These are phyloP conservation scores for Diplosphaera chodatii DNA, from an alignment of 139 green algal genomes.

Conservation along the genomic window DNA sequence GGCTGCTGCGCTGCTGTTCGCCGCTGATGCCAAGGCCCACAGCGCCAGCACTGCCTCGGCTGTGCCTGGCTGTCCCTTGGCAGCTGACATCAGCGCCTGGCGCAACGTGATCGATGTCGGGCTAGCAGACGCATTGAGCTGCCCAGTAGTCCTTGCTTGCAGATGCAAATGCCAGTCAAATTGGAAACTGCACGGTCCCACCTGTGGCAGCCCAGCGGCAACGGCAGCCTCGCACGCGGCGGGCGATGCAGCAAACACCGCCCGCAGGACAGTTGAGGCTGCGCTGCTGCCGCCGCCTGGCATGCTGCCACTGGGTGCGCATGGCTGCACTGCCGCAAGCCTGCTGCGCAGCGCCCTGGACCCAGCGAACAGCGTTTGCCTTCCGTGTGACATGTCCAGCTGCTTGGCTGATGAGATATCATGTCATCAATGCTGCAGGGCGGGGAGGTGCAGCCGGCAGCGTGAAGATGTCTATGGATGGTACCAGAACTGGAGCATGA, in stretches of 20 bases:
- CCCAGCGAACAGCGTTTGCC: too few relatives aligned
- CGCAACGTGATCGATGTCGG: neutral
- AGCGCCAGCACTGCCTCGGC: constrained; percentile 42
- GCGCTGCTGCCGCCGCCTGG: neutral
- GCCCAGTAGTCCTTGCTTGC: too few relatives aligned
- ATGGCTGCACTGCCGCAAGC: neutral
- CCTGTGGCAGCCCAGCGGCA: constrained; percentile 18
- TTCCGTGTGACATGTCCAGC: too few relatives aligned
- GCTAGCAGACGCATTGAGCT: too few relatives aligned
- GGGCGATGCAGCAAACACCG: constrained; percentile 24
- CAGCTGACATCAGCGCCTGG: constrained; percentile 31
- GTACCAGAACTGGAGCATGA: too few relatives aligned
- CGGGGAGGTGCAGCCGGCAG: neutral
- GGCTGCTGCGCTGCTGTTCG: too few relatives aligned
- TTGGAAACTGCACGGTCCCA: neutral
- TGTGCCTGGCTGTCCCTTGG: constrained; percentile 12
- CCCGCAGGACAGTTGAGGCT: constrained; percentile 31
- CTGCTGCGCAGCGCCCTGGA: neutral
- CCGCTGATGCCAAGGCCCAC: constrained; percentile 14
- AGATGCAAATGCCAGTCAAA: too few relatives aligned
- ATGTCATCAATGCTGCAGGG: too few relatives aligned
- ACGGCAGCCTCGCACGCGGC: constrained; percentile 37
- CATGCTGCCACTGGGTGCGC: neutral
- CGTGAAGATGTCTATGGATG: neutral
- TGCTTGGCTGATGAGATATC: too few relatives aligned